A percentile compares a stretch with the other conserved stretches of the same genome.
Evolutionary conservation across 176 grass and related monocot species (phyloP).

Genomic region (Urochloa ruziziensis): DNA sequence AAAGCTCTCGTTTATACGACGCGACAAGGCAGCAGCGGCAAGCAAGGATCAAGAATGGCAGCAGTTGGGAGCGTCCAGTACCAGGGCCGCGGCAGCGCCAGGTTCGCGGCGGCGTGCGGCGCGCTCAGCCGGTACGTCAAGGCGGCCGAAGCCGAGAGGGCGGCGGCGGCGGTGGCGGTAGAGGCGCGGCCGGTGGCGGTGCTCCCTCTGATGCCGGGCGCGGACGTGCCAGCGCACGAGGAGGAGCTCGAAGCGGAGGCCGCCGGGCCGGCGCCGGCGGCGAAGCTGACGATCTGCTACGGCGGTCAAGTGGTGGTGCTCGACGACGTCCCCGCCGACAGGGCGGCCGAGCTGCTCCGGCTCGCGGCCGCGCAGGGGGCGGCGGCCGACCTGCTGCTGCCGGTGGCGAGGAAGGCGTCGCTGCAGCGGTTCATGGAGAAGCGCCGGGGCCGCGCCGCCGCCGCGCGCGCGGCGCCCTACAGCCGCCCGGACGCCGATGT

Average conservation of each 20-base stretch:
- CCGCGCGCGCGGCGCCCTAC: constrained; percentile 14
- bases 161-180: not conserved
- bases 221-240: not conserved
- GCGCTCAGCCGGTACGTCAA: constrained; percentile 57
- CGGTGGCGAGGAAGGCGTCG: constrained; percentile 59
- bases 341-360: constrained; percentile 37
- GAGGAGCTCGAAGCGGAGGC: not conserved
- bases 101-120: constrained; percentile 47
- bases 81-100: not conserved
- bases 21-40: not conserved
- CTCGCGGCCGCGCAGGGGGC: not conserved
- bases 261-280: not conserved
- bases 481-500: not conserved
- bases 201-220: constrained; percentile 32
- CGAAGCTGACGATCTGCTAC: constrained; percentile 64
- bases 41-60: not conserved
- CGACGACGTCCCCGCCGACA: constrained; percentile 50
- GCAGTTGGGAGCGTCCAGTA: not conserved
- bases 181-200: not conserved
- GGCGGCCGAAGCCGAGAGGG: not conserved
- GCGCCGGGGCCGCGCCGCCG: constrained; percentile 42
- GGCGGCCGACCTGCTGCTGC: constrained; percentile 30
- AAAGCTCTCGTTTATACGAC: not conserved
- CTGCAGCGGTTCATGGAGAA: constrained; percentile 73
- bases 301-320: constrained; percentile 52